phyloP scores from a whole-genome alignment of 169 alveolate species.

The Plasmodium gallinaceum region DNA sequence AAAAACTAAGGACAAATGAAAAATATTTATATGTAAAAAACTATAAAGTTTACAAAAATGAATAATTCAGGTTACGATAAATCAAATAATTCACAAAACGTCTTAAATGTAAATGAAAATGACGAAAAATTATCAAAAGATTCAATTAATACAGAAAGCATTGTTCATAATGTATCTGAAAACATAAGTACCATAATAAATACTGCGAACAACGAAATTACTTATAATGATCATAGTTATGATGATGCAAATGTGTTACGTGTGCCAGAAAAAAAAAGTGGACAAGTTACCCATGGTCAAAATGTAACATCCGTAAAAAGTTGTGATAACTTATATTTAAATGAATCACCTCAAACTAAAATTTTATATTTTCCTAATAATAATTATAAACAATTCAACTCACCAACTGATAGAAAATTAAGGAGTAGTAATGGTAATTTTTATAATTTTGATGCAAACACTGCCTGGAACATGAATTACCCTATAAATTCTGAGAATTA shows the following conservation, averaged over 20 bases:
- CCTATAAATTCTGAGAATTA: slow-evolving; percentile 24
- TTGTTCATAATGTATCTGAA: background rate
- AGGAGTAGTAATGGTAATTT: background rate
- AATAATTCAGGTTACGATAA: background rate
- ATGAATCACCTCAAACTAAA: background rate
- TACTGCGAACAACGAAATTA: background rate
- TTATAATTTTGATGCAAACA: background rate
- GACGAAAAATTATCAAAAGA: slow-evolving; percentile 25
- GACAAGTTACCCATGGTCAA: background rate
- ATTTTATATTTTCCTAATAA: background rate
- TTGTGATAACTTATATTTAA: slow-evolving; percentile 7
- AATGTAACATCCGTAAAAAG: slow-evolving; percentile 4
- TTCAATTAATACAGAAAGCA: slow-evolving; percentile 2
- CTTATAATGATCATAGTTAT: slow-evolving; percentile 36
- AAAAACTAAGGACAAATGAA: background rate
- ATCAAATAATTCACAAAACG: slow-evolving; percentile 12
- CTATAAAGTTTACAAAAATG: background rate
- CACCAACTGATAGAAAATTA: background rate
- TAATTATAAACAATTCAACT: background rate
- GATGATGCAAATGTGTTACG: background rate
- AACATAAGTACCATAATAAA: background rate
- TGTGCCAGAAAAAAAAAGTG: background rate
- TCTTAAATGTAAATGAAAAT: background rate
- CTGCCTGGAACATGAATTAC: slow-evolving; percentile 5
- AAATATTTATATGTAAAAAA: background rate